These are phyloP conservation scores for Colletotrichum falcatum DNA, from an alignment of 2,329 filamentous ascomycete genomes.

Conservation along the genomic window DNA sequence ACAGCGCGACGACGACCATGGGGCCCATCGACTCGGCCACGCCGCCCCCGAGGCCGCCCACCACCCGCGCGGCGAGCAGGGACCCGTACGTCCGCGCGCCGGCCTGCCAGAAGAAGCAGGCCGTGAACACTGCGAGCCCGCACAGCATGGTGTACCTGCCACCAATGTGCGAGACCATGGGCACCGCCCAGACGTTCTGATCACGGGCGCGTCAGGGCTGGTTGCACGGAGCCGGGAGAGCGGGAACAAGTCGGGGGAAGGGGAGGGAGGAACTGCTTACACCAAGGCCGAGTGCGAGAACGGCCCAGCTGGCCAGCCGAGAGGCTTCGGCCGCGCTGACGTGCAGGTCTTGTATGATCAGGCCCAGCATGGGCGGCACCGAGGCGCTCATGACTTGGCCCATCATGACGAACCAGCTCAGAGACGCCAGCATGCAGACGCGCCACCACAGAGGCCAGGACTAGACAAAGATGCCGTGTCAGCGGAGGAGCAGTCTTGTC, in stretches of 20 bases:
- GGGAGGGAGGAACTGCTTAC: not conserved
- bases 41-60: not conserved
- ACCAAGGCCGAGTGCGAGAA: not conserved
- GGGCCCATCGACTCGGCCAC: slow-evolving; percentile 6
- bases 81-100: not conserved
- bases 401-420: slow-evolving; percentile 14
- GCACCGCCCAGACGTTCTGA: not conserved
- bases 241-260: accelerated
- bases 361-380: slow-evolving; percentile 12
- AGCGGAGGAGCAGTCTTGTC: not conserved
- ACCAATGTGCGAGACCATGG: not conserved
- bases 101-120: not conserved
- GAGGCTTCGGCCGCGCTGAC: not conserved
- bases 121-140: not conserved
- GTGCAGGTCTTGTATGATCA: not conserved
- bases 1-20: slow-evolving; percentile 2
- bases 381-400: slow-evolving; percentile 16
- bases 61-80: not conserved
- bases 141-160: not conserved
- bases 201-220: not conserved
- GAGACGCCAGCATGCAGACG: slow-evolving; percentile 8
- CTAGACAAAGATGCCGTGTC: not conserved
- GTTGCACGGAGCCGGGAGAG: too few relatives aligned
- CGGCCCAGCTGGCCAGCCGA: not conserved
- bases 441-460: slow-evolving; percentile 17